Evolutionary conservation across 129 eudicot genomes (phyloP).

Genomic region (Chrysanthemum makinoi): DNA sequence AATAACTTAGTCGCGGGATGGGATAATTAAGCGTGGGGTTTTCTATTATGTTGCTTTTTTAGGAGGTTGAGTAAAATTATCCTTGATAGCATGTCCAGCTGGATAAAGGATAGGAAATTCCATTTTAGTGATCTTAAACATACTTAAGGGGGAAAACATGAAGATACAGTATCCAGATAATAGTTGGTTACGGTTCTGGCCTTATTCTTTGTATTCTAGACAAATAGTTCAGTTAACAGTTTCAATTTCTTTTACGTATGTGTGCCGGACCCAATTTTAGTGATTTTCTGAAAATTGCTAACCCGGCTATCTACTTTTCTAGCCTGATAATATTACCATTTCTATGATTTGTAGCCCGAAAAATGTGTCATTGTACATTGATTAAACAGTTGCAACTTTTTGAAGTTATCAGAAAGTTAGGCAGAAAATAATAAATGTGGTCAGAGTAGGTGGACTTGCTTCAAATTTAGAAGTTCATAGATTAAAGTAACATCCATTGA

Average conservation of each 20-base stretch:
- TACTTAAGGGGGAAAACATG: no score
- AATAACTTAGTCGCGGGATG: no score
- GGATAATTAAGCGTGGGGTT: no score
- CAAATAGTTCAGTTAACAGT: no score
- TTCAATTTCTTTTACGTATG: not conserved
- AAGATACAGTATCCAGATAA: no score
- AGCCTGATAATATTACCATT: not conserved
- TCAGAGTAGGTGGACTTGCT: conserved; percentile 6
- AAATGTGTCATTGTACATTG: not conserved
- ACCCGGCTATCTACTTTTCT: not conserved
- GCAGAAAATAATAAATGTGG: not conserved
- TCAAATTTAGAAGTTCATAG: not conserved
- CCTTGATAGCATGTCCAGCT: no score
- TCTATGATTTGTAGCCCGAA: conserved; percentile 1
- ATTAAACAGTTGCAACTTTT: not conserved
- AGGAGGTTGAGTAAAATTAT: no score
- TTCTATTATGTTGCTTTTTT: no score
- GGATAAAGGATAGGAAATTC: no score
- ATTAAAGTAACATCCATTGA: conserved; percentile 3
- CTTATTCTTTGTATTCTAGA: no score
- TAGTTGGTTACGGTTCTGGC: no score
- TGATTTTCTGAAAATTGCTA: not conserved
- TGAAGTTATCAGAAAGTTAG: not conserved
- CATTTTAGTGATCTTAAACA: no score
- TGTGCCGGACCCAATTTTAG: not conserved